These are phyloP conservation scores for Hymenoscyphus fraxineus DNA, from an alignment of 2,329 filamentous ascomycete genomes.

Conservation along the genomic window DNA sequence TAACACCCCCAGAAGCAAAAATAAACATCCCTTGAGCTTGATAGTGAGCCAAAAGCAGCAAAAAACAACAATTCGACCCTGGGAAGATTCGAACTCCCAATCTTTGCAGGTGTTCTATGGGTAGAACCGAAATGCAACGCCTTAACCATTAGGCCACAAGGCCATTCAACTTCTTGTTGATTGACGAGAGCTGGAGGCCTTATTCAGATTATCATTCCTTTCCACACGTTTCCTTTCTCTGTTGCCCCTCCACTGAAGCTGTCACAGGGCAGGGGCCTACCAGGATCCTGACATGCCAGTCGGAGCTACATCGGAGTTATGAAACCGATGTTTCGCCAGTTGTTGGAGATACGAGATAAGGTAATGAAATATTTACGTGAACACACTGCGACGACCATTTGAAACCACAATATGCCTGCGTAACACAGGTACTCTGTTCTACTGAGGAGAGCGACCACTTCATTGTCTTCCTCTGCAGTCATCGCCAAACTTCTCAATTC, in stretches of 20 bases:
- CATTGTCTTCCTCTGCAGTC: background rate
- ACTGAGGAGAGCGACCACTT: background rate
- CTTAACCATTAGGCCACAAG: background rate
- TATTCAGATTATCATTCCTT: no score
- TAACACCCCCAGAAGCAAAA: no score
- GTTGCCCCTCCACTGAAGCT: no score
- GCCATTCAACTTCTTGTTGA: no score
- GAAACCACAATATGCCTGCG: background rate
- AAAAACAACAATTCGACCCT: background rate
- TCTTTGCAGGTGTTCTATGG: background rate
- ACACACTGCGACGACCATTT: background rate
- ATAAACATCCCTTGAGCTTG: no score
- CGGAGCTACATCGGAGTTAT: no score
- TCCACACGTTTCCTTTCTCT: no score
- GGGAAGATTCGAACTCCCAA: constrained; percentile 11
- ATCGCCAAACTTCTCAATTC: background rate
- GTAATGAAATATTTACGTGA: background rate
- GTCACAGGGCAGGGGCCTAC: no score
- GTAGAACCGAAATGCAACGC: constrained; percentile 8
- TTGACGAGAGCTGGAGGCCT: no score
- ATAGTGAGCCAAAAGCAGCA: no score
- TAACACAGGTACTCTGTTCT: background rate
- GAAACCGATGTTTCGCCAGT: background rate
- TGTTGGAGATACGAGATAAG: background rate
- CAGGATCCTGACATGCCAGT: no score